Percentiles rank a stretch among this genome's conserved stretches.
phyloP scores from a whole-genome alignment of 164 flowering plant genomes.

The Tetrastigma voinierianum region DNA sequence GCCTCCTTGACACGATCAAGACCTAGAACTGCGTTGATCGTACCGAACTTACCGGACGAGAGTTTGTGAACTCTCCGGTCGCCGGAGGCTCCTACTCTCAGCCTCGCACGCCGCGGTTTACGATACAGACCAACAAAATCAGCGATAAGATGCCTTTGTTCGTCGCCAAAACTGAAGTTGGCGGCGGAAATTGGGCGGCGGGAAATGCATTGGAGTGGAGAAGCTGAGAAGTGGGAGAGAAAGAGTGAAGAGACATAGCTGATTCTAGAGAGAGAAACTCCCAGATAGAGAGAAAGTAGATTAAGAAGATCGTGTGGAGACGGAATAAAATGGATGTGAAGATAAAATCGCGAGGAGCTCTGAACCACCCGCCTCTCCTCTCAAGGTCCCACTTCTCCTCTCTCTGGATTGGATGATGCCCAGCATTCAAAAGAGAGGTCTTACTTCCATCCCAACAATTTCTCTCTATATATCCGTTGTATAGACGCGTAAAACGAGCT shows the following conservation, averaged over 20 bases:
- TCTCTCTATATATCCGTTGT: too few species aligned
- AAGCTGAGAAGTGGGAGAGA: slow-evolving; percentile 28
- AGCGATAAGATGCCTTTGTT: slow-evolving; percentile 31
- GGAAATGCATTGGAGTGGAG: slow-evolving; percentile 27
- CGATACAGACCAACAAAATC: slow-evolving; percentile 42
- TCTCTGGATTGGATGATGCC: too few species aligned
- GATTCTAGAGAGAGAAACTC: neutral
- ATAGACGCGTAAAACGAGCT: too few species aligned
- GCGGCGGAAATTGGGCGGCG: slow-evolving; percentile 8
- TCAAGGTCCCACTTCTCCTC: slow-evolving; percentile 12
- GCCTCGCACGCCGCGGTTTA: slow-evolving; percentile 36
- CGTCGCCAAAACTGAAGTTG: slow-evolving; percentile 20
- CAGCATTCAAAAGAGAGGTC: too few species aligned
- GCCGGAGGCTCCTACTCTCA: slow-evolving; percentile 26
- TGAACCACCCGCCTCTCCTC: slow-evolving; percentile 28
- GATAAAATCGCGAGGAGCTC: slow-evolving; percentile 24
- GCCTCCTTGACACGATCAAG: slow-evolving; percentile 22
- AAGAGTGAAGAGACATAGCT: slow-evolving; percentile 41
- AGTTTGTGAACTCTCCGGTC: slow-evolving; percentile 8
- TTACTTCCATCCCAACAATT: too few species aligned
- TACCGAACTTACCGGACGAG: slow-evolving; percentile 6
- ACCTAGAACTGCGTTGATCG: slow-evolving; percentile 54
- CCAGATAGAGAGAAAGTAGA: too few species aligned
- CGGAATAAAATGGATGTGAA: neutral
- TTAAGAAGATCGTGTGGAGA: neutral